Evolutionary conservation across 106 monocot species (phyloP), one percentile per base, ranked within the genome.

Genomic region (Phalaenopsis equestris): DNA sequence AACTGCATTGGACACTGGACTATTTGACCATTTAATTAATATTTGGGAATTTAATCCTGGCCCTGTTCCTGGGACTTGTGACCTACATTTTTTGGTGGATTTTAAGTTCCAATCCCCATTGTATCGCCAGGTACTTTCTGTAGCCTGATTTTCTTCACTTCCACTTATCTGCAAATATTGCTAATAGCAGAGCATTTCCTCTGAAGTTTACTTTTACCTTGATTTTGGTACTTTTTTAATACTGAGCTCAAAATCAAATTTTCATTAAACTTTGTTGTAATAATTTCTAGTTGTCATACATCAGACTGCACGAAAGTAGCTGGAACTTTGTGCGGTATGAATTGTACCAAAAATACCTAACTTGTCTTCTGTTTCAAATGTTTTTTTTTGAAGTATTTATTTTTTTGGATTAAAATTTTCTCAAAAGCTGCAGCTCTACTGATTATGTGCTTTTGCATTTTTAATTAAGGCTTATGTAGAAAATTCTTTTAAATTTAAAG

Each of bases 21-120:
- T 94, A 75, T 98, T 98, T 86, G 92, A 94, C 39, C 84, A 94
- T 87, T 84, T 98, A 86, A 92, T 98, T 80, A 94, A 92, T 81
- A 84, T 92, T 39, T 98, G 98, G 98, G 94, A 98, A 81, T 98
- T 98, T 78, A 94, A 94, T 83, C 94, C 94, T 81, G 97, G 97
- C 67, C 92, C 97, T 68, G 84, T 89, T 80, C 90, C 92, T 4
- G 97, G 97, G 81, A 89, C 91, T 7, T 93, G 93, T 74, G 83
- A 89, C 79, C 81, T 96, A 77, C 72, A 96, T 84, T 96, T 96
- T 79, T 84, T 89, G 57, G 96, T 96, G 61, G 91, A 96, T 85
- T 96, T 96, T 77, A 96, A 96, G 79, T 96, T 96, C 61, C 88
- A 87, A 30, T 93, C 96, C 55, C 96, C 96, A 14, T 77, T 96